Evolutionary conservation across 2,329 filamentous ascomycete genomes (phyloP), one percentile per base, ranked within the genome.

Genomic region (Talaromyces funiculosus): DNA sequence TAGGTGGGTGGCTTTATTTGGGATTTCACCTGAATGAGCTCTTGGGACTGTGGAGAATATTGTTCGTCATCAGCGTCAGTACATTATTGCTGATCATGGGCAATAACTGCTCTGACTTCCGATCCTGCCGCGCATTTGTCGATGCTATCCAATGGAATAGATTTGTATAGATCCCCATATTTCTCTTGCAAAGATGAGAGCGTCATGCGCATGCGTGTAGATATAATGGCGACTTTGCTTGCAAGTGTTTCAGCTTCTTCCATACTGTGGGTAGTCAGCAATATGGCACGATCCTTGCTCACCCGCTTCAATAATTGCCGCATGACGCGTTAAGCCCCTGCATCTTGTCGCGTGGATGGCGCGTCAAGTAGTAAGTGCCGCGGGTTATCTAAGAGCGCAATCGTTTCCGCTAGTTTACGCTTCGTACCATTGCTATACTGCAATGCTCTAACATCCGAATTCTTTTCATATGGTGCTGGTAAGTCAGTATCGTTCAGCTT

Each of bases 341-440:
- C 92, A 67, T 97, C 93, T 78, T 97, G 89, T 0, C 92, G 92
- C 0, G 88, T 92, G 0, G 85, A 90, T 0, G 93, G 93, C 71
- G 97, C 93, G 69, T 97, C 93, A 1, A 97, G 86, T 0, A 97
- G 81, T 0, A 97, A 79, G 0, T 96, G 92, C 0, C 87, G 85
- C 0, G 92, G 92, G 67, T 97, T 96, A 3, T 92, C 93, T 83
- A 96, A 96, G 1, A 97, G 78, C 0, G 93, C 92, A 59, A 97
- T 96, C 3, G 89, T 92, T 0, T 97, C 82, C 18, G 86, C 90
- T 1, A 97, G 79, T 74, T 97, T 97, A n/a, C 92, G 83, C 78
- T 95, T 95, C 77, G 96, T 97, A 31, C 93, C 93, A 69, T 96
- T 97, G 58, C 90, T 95, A 75, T 96, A 97, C 73, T 97, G 88